These are phyloP conservation scores for Leccinum arenicola DNA, from an alignment of 768 basidiomycete species.

Conservation along the genomic window DNA sequence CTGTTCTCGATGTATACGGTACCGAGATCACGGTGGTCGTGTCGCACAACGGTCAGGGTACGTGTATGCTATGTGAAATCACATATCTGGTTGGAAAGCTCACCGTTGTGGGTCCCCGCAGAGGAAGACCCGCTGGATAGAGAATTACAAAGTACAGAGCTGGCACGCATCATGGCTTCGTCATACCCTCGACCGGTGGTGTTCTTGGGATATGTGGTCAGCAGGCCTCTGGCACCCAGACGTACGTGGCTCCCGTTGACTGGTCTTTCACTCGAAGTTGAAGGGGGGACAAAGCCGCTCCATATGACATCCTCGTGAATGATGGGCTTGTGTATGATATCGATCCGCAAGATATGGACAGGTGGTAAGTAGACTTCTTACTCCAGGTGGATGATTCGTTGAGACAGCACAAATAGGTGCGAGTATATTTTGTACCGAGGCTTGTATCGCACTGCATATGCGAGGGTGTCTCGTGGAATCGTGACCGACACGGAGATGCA, in stretches of 20 bases:
- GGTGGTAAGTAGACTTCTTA: slow-evolving; percentile 48
- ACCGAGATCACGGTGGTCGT: slow-evolving; percentile 80
- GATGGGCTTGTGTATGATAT: slow-evolving; percentile 82
- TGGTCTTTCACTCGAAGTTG: slow-evolving; percentile 5
- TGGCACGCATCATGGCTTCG: slow-evolving; percentile 75
- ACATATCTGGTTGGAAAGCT: neutral
- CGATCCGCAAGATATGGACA: slow-evolving; percentile 65
- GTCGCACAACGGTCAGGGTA: slow-evolving; percentile 89
- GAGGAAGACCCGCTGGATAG: slow-evolving; percentile 90
- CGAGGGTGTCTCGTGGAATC: slow-evolving; percentile 73
- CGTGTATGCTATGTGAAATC: slow-evolving; percentile 1
- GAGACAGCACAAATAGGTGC: slow-evolving; percentile 50
- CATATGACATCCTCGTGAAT: slow-evolving; percentile 72
- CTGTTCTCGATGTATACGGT: slow-evolving; percentile 76
- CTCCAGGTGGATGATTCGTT: neutral
- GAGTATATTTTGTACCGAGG: slow-evolving; percentile 89
- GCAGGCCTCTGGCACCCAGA: slow-evolving; percentile 56
- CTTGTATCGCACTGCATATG: slow-evolving; percentile 77
- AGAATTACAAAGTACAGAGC: slow-evolving; percentile 76
- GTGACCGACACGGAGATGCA: slow-evolving; percentile 92
- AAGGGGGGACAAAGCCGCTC: slow-evolving; percentile 49
- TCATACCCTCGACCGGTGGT: slow-evolving; percentile 71
- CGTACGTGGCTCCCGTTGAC: slow-evolving; percentile 44
- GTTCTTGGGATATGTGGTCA: slow-evolving; percentile 82
- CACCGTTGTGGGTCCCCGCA: slow-evolving; percentile 23